Evolutionary conservation across 73 alveolate genomes (phyloP), one percentile per base, ranked within the genome.

Genomic region (Tetrahymena malaccensis): DNA sequence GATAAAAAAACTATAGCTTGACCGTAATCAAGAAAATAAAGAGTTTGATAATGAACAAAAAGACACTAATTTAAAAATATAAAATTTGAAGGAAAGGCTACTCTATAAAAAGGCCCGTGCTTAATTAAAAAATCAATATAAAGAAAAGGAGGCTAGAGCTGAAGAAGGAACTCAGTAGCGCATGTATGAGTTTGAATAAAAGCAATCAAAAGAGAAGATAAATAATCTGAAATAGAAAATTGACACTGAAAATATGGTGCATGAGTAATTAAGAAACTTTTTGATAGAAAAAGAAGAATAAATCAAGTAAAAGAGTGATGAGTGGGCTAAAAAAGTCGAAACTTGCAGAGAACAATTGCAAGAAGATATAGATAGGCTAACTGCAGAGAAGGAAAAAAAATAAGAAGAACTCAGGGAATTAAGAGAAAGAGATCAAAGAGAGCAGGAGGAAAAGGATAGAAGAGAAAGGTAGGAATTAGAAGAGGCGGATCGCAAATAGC

Each of bases 51-150:
- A 94, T 27, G 96, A 94, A 12, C 27, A 89, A 55, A 89, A 89
- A 5, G 97, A 95, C 43, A 95, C 93, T 55, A 19, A 95, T 35
- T 85, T 85, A 70, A 95, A 85, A 37, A 95, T 95, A 34, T 95
- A 95, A 95, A 55, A 94, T 10, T 93, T 95, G 35, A 95, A 95
- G 95, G 97, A 95, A 85, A 95, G 94, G 85, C 85, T 95, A 34
- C 37, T 95, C 25, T 95, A 95, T 95, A 95, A 95, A 55, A 95
- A 94, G 83, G 93, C 93, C 34, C 58, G 97, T 35, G 97, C 97
- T 44, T 94, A 95, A 84, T 57, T 85, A 40, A 95, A 95, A 56
- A 95, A 95, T 83, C 35, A 89, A 34, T 95, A 95, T 58, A 94
- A 95, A 55, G 97, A 95, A 27, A 95, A 95, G 84, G 97, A 85